Base-by-base conservation (phyloP, 805 yeast species). In the Candida nemodendra region DNA sequence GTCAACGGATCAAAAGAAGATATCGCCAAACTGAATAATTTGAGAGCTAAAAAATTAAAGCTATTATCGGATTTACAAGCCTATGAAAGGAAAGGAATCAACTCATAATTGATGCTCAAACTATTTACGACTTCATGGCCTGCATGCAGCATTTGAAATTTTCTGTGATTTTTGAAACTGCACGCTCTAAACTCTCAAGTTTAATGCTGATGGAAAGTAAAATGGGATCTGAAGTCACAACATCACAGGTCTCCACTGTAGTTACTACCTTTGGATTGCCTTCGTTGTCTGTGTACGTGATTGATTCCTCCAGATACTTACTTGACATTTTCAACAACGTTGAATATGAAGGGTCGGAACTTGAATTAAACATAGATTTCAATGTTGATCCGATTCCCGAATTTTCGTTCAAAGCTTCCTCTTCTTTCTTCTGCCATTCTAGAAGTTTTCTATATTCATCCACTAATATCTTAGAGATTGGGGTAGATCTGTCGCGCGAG, bases 141-240 rank as follows among this genome's bases (percentile, higher is more conserved):
- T 27, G 41, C 11, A 35, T 12, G 30, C 50, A 46, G 47, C 42
- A 12, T 48, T 41, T 38, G 48, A 54, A 42, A 29, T 57, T 57
- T 18, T 51, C 56, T 17, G 42, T 26, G 7, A 56, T 36, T 14
- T 68, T 61, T 41, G 65, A 54, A 16, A 74, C 59, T 33, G 70
- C 59, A 41, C 71, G 71, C 53, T 82, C 86, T 27, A 83, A 59
- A 30, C 81, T 74, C 38, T 73, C 82, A 43, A 84, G 63, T 51
- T 83, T 83, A 4, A 84, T 73, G 45, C 77, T 71, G 2, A 81
- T 72, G 34, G 83, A 75, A 26, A 82, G 65, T 36, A 84, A 56
- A 7, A 76, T 69, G 2, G 90, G 90, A 50, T 84, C 91, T 17
- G 84, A 79, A 3, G 82, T 73, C 18, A 78, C 70, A 3, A 80